phyloP scores from a whole-genome alignment of 164 flowering plant genomes.

The Dillenia turbinata region DNA sequence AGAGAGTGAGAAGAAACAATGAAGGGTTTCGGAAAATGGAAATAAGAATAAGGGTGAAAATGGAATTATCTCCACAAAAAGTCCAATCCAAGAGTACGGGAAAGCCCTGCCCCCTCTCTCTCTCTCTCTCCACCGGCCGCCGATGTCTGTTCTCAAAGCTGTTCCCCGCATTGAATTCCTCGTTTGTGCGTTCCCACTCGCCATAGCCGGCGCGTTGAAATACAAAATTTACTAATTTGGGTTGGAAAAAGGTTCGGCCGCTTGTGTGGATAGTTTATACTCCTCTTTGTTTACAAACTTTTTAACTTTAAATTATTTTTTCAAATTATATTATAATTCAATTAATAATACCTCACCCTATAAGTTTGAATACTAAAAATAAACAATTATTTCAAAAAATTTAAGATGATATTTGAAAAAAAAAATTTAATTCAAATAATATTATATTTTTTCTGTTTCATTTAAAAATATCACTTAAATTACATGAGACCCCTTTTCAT shows the following conservation, averaged over 20 bases:
- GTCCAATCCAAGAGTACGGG: conserved; percentile 77
- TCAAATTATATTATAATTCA: too few species aligned
- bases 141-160: not conserved
- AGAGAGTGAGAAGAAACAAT: not conserved
- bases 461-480: too few species aligned
- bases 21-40: conserved; percentile 22
- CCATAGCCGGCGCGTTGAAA: too few species aligned
- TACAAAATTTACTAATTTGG: too few species aligned
- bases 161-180: conserved; percentile 32
- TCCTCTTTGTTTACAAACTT: not conserved
- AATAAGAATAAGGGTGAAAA: conserved; percentile 41
- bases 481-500: too few species aligned
- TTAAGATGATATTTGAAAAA: too few species aligned
- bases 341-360: too few species aligned
- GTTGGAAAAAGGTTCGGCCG: not conserved
- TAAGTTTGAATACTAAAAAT: too few species aligned
- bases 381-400: too few species aligned
- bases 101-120: conserved; percentile 34
- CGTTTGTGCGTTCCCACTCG: not conserved
- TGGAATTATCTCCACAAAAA: conserved; percentile 46
- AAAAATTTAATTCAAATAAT: too few species aligned
- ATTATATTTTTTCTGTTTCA: too few species aligned
- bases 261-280: not conserved
- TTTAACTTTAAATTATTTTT: too few species aligned
- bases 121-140: conserved; percentile 8